Percentiles rank a stretch among this genome's conserved stretches.
Conservation (phyloP, 257 asterid genomes). For the Ajuga chamaepitys region DNA sequence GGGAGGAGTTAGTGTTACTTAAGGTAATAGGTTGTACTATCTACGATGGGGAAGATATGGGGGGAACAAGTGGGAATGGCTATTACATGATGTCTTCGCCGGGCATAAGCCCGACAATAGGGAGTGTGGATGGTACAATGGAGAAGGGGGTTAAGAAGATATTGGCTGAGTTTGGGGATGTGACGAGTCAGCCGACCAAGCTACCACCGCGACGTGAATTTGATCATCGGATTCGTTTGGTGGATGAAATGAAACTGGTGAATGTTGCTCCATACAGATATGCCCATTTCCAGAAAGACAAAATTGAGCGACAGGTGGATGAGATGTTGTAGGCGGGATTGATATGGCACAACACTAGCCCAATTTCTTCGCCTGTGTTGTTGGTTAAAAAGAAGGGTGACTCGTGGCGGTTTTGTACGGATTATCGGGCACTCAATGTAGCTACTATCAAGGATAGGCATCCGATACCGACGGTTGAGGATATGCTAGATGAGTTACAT, state of each 20-base stretch:
- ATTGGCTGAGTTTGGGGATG: not conserved
- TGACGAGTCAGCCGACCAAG: not conserved
- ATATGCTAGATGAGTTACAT: not conserved
- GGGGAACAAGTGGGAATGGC: too few species aligned
- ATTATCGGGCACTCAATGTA: not conserved
- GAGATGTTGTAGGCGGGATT: not conserved
- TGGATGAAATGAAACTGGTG: not conserved
- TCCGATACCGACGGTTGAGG: not conserved
- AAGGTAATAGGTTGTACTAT: too few species aligned
- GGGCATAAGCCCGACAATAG: too few species aligned
- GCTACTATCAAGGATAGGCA: not conserved
- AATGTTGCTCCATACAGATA: not conserved
- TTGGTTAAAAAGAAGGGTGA: not conserved
- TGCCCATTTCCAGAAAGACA: not conserved
- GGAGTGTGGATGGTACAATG: too few species aligned
- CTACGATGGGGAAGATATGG: too few species aligned
- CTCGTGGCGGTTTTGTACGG: not conserved
- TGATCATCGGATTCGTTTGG: not conserved
- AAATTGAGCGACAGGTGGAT: not conserved
- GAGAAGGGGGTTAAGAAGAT: too few species aligned
- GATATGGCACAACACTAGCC: not conserved
- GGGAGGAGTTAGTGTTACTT: too few species aligned
- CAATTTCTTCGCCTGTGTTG: not conserved
- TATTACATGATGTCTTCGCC: too few species aligned
- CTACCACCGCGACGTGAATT: not conserved